A percentile compares a stretch with the other conserved stretches of the same genome.
phyloP scores from a whole-genome alignment of 441 rosid genomes.

The Populus tomentosa region DNA sequence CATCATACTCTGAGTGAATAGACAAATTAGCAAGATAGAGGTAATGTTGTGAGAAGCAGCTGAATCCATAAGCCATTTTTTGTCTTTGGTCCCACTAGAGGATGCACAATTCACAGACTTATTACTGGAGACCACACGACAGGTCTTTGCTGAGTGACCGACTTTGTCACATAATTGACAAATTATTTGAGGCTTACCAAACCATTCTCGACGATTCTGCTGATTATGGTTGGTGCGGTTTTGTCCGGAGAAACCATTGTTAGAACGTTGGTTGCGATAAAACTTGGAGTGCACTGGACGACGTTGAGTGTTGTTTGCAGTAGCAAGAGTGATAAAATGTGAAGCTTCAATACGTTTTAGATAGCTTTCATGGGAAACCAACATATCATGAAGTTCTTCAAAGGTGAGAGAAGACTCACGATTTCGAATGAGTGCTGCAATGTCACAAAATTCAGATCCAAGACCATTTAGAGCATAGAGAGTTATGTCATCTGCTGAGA shows the following conservation, averaged over 20 bases:
- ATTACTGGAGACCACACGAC: background rate
- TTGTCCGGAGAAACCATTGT: background rate
- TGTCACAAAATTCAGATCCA: no score
- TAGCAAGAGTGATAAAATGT: no score
- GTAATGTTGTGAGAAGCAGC: background rate
- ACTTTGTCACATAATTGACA: background rate
- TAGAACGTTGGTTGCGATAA: background rate
- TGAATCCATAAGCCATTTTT: background rate
- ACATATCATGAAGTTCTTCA: no score
- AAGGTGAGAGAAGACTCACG: no score
- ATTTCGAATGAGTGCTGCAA: no score
- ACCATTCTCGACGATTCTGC: background rate
- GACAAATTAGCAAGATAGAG: background rate
- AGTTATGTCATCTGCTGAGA: no score
- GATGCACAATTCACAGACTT: background rate
- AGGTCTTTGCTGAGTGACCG: background rate
- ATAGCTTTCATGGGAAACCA: no score
- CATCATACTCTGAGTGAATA: background rate
- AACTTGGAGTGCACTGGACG: no score
- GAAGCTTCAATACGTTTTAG: no score
- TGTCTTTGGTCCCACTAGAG: background rate
- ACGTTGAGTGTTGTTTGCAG: no score
- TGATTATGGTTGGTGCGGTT: background rate
- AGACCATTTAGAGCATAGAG: no score
- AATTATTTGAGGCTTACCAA: background rate